Evolutionary conservation across 2,329 filamentous ascomycete genomes (phyloP), one percentile per base, ranked within the genome.

Genomic region (Venturia asperata): DNA sequence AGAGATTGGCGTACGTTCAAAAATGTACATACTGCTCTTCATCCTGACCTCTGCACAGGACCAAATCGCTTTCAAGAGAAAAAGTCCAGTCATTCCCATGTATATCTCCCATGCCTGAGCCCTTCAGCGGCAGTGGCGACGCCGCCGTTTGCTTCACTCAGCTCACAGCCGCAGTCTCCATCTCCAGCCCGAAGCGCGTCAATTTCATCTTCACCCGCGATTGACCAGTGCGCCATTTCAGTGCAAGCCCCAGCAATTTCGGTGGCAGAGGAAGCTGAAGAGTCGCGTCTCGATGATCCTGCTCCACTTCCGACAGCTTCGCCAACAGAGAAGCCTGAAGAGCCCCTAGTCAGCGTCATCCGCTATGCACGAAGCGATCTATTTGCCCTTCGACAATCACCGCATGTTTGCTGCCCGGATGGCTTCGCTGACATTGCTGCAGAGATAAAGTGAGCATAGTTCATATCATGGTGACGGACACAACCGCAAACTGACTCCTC

Each of bases 91-190:
- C 15, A 34, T 17, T 1, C 30, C 7, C 15, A 34, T 17, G 52
- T 58, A 58, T 58, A 58, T 37, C 52, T 58, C 10, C 52, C 52
- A n/a, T 58, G 27, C 17, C 30, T 58, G 9, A 58, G 52, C 27
- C 52, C 52, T 13, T 37, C 52, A 9, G 2, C 19, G 52, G 9
- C 52, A 37, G 7, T 13, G 52, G 30, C 52, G 19, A n/a, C 24
- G 3, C 21, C 47, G 11, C n/a, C 17, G 10, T n/a, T 11, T 58
- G 30, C 30, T 19, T 21, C 5, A 5, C 27, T 37, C 24, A 58
- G 52, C 52, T 37, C 30, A 37, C 52, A 19, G 9, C 6, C 15
- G 13, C 52, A 34, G 30, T 58, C 52, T n/a, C 52, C 49, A 3
- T 7, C 24, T 24, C 49, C 15, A 30, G 15, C 49, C 17, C 49